phyloP scores from a whole-genome alignment of 306 rosid species.

The Citrullus amarus region DNA sequence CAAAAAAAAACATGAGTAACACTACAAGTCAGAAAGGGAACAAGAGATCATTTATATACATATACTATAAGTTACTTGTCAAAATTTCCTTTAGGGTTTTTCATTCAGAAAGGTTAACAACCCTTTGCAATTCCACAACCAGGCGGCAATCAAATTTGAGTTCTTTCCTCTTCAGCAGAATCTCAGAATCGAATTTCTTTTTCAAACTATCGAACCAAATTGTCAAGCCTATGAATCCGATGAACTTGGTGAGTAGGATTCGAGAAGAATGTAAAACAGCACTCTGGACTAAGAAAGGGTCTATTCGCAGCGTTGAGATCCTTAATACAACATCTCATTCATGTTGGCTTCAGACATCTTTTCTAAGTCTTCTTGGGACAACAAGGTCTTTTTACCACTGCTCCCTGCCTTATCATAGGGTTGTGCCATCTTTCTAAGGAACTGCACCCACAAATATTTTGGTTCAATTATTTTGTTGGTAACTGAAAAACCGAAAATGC shows the following conservation, averaged over 20 bases:
- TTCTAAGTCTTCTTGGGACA: slow-evolving; percentile 76
- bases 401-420: slow-evolving; percentile 82
- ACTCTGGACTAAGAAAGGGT: neutral
- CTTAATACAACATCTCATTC: slow-evolving; percentile 34
- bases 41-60: neutral
- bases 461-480: neutral
- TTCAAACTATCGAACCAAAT: neutral
- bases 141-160: neutral
- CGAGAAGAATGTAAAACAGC: neutral
- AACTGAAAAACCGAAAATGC: neutral
- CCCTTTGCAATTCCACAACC: neutral
- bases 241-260: neutral
- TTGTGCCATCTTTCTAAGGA: slow-evolving; percentile 91
- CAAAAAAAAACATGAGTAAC: neutral
- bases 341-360: slow-evolving; percentile 43
- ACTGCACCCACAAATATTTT: slow-evolving; percentile 32
- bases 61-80: neutral
- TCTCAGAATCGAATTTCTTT: neutral
- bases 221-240: neutral
- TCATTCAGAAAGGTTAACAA: neutral
- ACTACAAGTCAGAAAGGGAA: neutral
- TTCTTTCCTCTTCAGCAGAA: neutral
- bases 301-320: neutral
- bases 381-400: slow-evolving; percentile 54
- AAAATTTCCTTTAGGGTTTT: neutral